Percentiles rank a stretch among this genome's conserved stretches.
Evolutionary conservation across 2,329 filamentous ascomycete genomes (phyloP).

Genomic region (Beauveria sp.): DNA sequence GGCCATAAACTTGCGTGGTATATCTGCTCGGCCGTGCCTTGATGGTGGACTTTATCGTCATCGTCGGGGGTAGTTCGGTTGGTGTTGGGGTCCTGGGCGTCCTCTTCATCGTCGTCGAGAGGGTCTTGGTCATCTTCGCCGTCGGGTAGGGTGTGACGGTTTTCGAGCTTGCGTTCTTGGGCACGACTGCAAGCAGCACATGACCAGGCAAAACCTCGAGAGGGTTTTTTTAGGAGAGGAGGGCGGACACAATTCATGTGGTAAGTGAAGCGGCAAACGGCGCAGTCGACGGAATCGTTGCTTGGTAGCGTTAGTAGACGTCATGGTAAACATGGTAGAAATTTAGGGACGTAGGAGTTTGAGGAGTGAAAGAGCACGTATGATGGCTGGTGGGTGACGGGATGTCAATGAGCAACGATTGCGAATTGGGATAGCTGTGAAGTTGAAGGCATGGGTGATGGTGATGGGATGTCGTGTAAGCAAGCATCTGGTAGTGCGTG

Average conservation of each 20-base stretch:
- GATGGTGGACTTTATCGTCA: constrained; percentile 45
- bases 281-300: constrained; percentile 93
- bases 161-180: constrained; percentile 89
- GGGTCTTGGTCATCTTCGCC: constrained; percentile 58
- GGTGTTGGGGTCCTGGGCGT: constrained; percentile 47
- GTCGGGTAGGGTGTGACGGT: constrained; percentile 71
- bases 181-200: constrained; percentile 92
- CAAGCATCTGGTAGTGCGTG: constrained; percentile 8
- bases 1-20: constrained; percentile 93
- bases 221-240: constrained; percentile 88
- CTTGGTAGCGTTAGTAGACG: constrained; percentile 37
- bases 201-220: constrained; percentile 95
- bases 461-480: constrained; percentile 9
- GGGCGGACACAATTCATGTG: constrained; percentile 98
- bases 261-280: constrained; percentile 89
- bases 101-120: constrained; percentile 66
- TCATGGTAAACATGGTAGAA: not conserved
- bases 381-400: not conserved
- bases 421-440: no score
- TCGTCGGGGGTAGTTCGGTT: constrained; percentile 57
- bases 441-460: not conserved
- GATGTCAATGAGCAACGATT: not conserved
- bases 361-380: not conserved
- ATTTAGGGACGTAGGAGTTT: not conserved
- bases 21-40: constrained; percentile 75